Percentiles rank a stretch among this genome's conserved stretches.
Evolutionary conservation across 805 yeast species (phyloP).

Genomic region (Barnettozyma wickerhamii): DNA sequence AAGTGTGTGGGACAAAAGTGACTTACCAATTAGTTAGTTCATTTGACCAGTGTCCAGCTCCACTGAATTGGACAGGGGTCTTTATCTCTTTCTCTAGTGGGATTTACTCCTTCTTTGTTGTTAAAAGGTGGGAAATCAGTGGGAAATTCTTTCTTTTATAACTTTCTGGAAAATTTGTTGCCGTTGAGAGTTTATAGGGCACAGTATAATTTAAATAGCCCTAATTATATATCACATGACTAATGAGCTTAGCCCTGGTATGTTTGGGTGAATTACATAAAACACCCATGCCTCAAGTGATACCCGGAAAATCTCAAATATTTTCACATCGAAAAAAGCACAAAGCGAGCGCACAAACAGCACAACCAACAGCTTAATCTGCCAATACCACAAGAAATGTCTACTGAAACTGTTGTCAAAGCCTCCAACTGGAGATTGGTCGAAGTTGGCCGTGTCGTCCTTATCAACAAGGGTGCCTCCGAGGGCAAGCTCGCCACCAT

Average conservation of each 20-base stretch:
- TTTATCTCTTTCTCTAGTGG: no score
- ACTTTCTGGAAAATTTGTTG: no score
- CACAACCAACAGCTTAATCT: slow-evolving; percentile 7
- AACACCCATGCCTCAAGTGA: slow-evolving; percentile 3
- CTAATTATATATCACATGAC: no score
- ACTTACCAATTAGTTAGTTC: no score
- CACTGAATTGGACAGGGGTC: neutral
- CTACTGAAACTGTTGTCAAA: slow-evolving; percentile 75
- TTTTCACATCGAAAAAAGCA: slow-evolving; percentile 10
- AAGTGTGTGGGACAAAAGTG: no score
- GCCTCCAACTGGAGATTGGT: slow-evolving; percentile 99
- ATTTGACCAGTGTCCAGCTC: no score
- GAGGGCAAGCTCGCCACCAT: slow-evolving; percentile 90
- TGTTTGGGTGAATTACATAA: neutral
- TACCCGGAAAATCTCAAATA: slow-evolving; percentile 9
- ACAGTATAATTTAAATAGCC: no score
- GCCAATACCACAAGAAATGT: slow-evolving; percentile 40
- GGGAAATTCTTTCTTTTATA: no score
- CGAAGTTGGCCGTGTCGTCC: slow-evolving; percentile 98
- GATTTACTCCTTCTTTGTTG: no score
- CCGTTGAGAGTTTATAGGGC: no score
- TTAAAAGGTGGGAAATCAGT: no score
- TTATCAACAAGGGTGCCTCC: slow-evolving; percentile 70
- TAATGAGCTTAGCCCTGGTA: no score
- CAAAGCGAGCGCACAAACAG: slow-evolving; percentile 1